Conservation (phyloP, 768 basidiomycete genomes). For the Podaxis rugospora region DNA sequence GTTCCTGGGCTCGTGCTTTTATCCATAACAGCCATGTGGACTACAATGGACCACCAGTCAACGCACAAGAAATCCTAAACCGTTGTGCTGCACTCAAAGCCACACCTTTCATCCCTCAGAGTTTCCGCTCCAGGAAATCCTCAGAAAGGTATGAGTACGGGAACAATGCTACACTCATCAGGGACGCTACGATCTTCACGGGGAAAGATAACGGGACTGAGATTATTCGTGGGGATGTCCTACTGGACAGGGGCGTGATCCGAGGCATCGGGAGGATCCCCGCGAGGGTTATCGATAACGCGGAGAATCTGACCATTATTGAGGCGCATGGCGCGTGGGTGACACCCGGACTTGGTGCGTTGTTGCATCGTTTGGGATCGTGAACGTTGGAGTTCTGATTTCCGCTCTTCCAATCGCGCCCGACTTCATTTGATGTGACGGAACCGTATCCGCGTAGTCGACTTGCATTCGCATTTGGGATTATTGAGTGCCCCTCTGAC, state of each 20-base stretch:
- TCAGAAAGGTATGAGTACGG: slow-evolving; percentile 69
- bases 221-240: slow-evolving; percentile 56
- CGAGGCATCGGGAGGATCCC: slow-evolving; percentile 54
- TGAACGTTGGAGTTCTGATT: background rate
- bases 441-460: slow-evolving; percentile 36
- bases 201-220: slow-evolving; percentile 53
- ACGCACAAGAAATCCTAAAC: slow-evolving; percentile 28
- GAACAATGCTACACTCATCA: slow-evolving; percentile 62
- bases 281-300: slow-evolving; percentile 28
- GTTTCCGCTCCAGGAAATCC: slow-evolving; percentile 36
- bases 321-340: slow-evolving; percentile 66
- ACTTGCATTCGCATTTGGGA: slow-evolving; percentile 80
- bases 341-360: slow-evolving; percentile 59
- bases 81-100: slow-evolving; percentile 50
- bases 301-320: slow-evolving; percentile 45
- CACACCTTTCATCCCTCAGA: slow-evolving; percentile 35
- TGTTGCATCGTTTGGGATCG: slow-evolving; percentile 9
- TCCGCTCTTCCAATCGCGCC: too few relatives aligned
- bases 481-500: slow-evolving; percentile 58
- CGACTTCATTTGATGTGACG: background rate
- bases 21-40: too few relatives aligned
- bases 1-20: background rate
- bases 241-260: slow-evolving; percentile 64
- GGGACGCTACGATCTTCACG: slow-evolving; percentile 67
- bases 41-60: background rate